A percentile compares a stretch with the other conserved stretches of the same genome.
These are phyloP conservation scores for Eragrostis nindensis DNA, from an alignment of 176 grass and related monocot species.

Conservation along the genomic window DNA sequence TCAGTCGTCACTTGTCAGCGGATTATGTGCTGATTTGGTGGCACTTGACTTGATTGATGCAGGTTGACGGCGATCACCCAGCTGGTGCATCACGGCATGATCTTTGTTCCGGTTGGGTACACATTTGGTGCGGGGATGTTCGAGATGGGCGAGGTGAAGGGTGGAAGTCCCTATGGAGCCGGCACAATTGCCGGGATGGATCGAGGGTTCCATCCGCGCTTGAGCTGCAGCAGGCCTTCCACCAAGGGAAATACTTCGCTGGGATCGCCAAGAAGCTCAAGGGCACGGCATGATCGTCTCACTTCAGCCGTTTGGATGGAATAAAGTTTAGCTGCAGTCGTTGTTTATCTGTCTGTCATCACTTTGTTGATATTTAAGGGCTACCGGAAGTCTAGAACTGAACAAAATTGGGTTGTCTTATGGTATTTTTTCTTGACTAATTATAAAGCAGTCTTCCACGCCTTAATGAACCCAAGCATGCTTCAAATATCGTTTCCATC, in stretches of 20 bases:
- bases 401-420: not conserved
- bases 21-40: not conserved
- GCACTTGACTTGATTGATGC: not conserved
- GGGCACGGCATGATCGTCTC: slow-evolving; percentile 38
- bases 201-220: slow-evolving; percentile 62
- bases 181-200: slow-evolving; percentile 77
- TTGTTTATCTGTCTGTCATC: not conserved
- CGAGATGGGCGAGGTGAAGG: slow-evolving; percentile 66
- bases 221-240: slow-evolving; percentile 74
- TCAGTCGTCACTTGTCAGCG: too few relatives aligned
- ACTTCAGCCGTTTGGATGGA: not conserved
- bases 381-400: not conserved
- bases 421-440: not conserved
- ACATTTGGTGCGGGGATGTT: slow-evolving; percentile 82
- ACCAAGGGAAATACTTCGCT: slow-evolving; percentile 80
- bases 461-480: too few relatives aligned
- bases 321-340: not conserved
- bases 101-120: slow-evolving; percentile 83
- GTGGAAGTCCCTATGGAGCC: slow-evolving; percentile 69
- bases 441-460: too few relatives aligned
- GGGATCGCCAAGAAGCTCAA: slow-evolving; percentile 79
- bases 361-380: not conserved
- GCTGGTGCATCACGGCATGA: slow-evolving; percentile 76
- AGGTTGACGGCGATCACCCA: slow-evolving; percentile 80
- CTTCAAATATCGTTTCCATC: too few relatives aligned